Percentiles rank a stretch among this genome's conserved stretches.
phyloP scores from a whole-genome alignment of 2,329 filamentous ascomycete genomes.

The Rugonectria rugulosa region DNA sequence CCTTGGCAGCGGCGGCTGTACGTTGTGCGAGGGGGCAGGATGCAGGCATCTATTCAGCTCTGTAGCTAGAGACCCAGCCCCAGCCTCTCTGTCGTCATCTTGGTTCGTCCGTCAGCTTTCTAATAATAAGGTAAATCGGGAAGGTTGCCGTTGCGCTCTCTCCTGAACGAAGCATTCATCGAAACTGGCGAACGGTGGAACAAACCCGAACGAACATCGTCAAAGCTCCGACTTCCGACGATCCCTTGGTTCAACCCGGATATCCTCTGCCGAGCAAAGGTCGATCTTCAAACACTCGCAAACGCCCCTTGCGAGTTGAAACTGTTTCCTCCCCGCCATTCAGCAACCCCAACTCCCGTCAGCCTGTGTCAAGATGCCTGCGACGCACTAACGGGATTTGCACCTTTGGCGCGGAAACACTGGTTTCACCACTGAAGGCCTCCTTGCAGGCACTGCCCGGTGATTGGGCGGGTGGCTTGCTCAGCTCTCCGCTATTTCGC shows the following conservation, averaged over 20 bases:
- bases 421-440: slow-evolving; percentile 13
- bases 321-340: slow-evolving; percentile 2
- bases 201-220: neutral
- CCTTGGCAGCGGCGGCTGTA: too few species aligned
- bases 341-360: neutral
- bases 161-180: too few species aligned
- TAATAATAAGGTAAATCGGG: too few species aligned
- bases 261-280: neutral
- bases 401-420: neutral
- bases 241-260: neutral
- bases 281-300: neutral
- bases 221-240: neutral
- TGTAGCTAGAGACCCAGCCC: too few species aligned
- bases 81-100: too few species aligned
- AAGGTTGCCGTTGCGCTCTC: too few species aligned
- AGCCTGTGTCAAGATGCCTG: neutral
- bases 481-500: neutral
- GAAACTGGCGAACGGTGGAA: too few species aligned
- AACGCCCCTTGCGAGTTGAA: neutral
- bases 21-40: too few species aligned
- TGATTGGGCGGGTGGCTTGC: slow-evolving; percentile 4
- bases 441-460: neutral
- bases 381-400: slow-evolving; percentile 5
- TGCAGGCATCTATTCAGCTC: too few species aligned
- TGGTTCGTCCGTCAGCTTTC: too few species aligned